Evolutionary conservation across 176 grass and related monocot genomes (phyloP).

Genomic region (Avena eriantha): DNA sequence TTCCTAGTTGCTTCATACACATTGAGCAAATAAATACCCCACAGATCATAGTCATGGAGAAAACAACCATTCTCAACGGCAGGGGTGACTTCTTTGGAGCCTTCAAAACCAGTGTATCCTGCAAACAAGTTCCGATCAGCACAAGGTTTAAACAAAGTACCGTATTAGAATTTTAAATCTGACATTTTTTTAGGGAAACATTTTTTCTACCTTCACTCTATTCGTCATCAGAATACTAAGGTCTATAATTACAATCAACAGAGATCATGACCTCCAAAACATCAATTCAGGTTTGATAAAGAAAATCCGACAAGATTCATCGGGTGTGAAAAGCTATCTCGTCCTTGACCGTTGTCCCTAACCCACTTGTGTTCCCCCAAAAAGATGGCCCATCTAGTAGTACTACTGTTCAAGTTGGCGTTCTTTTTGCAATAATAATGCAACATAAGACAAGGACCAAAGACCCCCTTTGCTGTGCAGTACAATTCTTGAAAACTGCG

Average conservation of each 20-base stretch:
- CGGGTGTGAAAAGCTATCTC: background rate
- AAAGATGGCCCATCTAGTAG: background rate
- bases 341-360: conserved; percentile 10
- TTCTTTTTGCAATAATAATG: conserved; percentile 19
- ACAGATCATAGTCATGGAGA: conserved; percentile 65
- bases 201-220: background rate
- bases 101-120: conserved; percentile 67
- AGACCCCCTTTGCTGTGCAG: background rate
- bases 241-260: background rate
- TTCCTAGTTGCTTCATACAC: conserved; percentile 75
- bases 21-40: conserved; percentile 80
- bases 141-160: conserved; percentile 8
- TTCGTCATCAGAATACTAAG: background rate
- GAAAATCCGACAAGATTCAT: background rate
- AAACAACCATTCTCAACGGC: conserved; percentile 70
- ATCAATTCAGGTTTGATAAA: background rate
- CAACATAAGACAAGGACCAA: conserved; percentile 23
- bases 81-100: conserved; percentile 69
- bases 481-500: background rate
- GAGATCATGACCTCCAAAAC: background rate
- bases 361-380: conserved; percentile 9
- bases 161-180: background rate
- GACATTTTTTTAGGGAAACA: background rate
- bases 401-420: background rate
- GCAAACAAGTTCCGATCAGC: conserved; percentile 40